Evolutionary conservation across 2,329 filamentous ascomycete species (phyloP), one percentile per base, ranked within the genome.

Genomic region (Bipolaris cookei): DNA sequence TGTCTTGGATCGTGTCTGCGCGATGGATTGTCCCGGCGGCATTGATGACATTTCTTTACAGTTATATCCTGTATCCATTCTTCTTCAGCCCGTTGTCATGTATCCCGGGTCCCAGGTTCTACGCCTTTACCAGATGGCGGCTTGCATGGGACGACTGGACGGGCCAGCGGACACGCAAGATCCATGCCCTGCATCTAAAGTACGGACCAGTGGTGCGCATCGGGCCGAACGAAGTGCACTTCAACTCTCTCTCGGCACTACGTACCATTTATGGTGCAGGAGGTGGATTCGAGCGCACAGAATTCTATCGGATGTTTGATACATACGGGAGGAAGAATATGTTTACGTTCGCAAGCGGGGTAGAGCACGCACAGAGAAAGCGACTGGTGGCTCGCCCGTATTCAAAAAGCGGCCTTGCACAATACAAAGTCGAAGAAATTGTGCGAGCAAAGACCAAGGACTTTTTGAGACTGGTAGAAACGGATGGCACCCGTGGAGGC

Each of bases 301-400:
- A 49, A 1, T 86, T 85, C 62, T 86, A 86, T 53, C 77, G 79
- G 42, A 84, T 85, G 80, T 85, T 86, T 56, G 82, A 84, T 59
- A 81, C 78, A 0, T 84, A 83, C 47, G 82, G 81, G 0, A 73
- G 75, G 8, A 79, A 78, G 65, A 84, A 85, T 51, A 63, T 86
- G 2, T 85, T 86, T 64, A 83, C 81, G 0, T 84, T 85, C 57
- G 70, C 73, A 6, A 72, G 76, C 0, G 72, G 73, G 0, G 76
- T 75, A 28, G 72, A 77, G 2, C 83, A 86, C 65, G 76, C 75
- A 0, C 77, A 81, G 1, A 70, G 83, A 16, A 86, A 86, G 72
- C 85, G 84, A 61, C 56, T 84, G 0, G 54, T 85, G 23, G 78
- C 80, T 3, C 80, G 84, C 56, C 79, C 80, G 0, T 86, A 86